phyloP scores from a whole-genome alignment of 2,329 filamentous ascomycete genomes.

The Cercospora berteroae region DNA sequence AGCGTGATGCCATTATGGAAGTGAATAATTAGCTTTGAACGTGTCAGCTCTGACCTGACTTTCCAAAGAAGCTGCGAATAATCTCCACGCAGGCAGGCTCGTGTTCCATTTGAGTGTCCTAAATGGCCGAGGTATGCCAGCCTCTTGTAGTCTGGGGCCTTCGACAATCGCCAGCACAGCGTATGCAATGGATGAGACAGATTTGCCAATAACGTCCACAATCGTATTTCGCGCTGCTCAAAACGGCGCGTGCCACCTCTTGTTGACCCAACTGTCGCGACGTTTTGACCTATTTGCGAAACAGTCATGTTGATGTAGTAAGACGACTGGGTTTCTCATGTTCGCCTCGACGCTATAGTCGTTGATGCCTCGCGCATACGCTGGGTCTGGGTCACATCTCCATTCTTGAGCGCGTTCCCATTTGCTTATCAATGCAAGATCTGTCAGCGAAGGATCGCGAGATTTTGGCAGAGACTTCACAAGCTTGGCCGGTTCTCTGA shows the following conservation, averaged over 20 bases:
- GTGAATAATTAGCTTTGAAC: background rate
- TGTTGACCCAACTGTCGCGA: background rate
- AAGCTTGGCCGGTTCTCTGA: background rate
- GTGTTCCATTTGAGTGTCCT: background rate
- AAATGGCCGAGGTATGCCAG: background rate
- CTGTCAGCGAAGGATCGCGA: background rate
- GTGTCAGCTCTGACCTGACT: background rate
- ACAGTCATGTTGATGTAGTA: background rate
- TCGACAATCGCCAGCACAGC: background rate
- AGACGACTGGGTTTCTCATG: background rate
- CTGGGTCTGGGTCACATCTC: conserved; percentile 4
- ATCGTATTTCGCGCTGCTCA: background rate
- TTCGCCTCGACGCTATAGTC: conserved; percentile 8
- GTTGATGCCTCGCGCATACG: background rate
- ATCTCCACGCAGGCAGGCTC: background rate
- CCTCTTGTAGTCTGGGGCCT: background rate
- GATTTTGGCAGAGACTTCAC: background rate
- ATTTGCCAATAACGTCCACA: background rate
- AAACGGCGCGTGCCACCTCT: conserved; percentile 2
- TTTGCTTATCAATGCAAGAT: background rate
- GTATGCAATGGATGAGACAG: background rate
- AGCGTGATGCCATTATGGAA: background rate
- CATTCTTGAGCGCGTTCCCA: conserved; percentile 7
- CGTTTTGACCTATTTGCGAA: background rate
- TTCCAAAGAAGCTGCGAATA: background rate